These are phyloP conservation scores for Berkeleyomyces basicola DNA, from an alignment of 2,329 filamentous ascomycete genomes.

Conservation along the genomic window DNA sequence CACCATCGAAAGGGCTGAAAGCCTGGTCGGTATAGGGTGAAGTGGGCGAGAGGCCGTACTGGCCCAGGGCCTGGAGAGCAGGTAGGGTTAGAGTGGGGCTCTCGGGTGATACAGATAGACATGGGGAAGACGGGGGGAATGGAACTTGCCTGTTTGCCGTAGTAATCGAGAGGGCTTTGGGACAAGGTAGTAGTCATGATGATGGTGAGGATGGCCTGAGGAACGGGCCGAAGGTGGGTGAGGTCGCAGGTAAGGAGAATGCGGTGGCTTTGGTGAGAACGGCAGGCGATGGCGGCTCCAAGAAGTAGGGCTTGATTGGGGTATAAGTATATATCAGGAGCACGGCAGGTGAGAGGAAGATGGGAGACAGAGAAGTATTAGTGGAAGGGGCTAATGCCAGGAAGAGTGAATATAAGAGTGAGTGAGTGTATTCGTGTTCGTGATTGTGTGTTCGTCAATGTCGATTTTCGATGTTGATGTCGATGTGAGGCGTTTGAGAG, in stretches of 20 bases:
- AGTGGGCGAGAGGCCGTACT: slow-evolving; percentile 4
- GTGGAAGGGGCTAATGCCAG: neutral
- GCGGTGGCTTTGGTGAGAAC: neutral
- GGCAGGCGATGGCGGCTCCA: neutral
- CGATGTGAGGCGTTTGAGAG: neutral
- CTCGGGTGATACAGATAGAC: neutral
- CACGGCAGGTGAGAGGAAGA: neutral
- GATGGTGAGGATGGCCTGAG: neutral
- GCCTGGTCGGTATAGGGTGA: slow-evolving; percentile 6
- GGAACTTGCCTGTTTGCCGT: slow-evolving; percentile 9
- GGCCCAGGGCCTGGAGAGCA: neutral
- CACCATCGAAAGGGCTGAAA: slow-evolving; percentile 1
- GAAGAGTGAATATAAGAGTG: neutral
- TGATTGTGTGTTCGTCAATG: neutral
- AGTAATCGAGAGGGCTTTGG: slow-evolving; percentile 11
- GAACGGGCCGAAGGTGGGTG: neutral
- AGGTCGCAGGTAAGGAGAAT: neutral
- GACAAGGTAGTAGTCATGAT: slow-evolving; percentile 11
- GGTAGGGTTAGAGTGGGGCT: neutral
- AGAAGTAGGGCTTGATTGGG: neutral
- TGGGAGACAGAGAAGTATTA: neutral
- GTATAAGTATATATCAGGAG: neutral
- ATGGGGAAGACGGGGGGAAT: neutral
- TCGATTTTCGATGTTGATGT: neutral
- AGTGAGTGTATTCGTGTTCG: neutral